phyloP scores from a whole-genome alignment of 129 eudicot genomes.

The Saposhnikovia divaricata region DNA sequence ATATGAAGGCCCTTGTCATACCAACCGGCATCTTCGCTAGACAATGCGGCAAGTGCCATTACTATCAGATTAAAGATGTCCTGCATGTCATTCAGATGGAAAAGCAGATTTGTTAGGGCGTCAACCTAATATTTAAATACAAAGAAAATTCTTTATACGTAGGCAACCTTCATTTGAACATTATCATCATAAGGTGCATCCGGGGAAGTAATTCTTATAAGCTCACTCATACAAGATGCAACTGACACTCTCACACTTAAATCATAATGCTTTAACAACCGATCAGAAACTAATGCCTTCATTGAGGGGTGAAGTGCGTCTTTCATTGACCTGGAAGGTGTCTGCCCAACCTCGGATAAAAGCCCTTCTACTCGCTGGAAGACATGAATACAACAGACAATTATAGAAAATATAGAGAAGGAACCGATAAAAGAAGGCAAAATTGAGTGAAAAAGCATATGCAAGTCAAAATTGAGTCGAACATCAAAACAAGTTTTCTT shows the following conservation, averaged over 20 bases:
- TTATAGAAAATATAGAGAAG: not conserved
- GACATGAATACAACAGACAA: not conserved
- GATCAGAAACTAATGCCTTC: slow-evolving; percentile 43
- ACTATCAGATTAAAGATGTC: slow-evolving; percentile 45
- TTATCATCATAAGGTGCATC: slow-evolving; percentile 38
- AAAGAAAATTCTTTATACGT: not conserved
- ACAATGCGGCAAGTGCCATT: slow-evolving; percentile 43
- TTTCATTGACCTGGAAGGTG: slow-evolving; percentile 32
- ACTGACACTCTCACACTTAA: slow-evolving; percentile 42
- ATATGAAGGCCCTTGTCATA: slow-evolving; percentile 42
- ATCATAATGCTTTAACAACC: slow-evolving; percentile 35
- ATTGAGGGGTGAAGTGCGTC: slow-evolving; percentile 49
- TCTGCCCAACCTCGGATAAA: slow-evolving; percentile 48
- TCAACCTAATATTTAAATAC: not conserved
- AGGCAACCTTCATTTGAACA: slow-evolving; percentile 52
- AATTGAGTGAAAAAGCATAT: not conserved
- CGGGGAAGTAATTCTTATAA: slow-evolving; percentile 63
- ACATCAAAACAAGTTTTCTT: not conserved
- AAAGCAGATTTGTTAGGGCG: not conserved
- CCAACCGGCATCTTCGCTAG: slow-evolving; percentile 26
- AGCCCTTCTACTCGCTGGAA: slow-evolving; percentile 44
- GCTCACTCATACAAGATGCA: slow-evolving; percentile 53
- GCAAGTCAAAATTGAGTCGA: not conserved
- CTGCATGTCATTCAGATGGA: slow-evolving; percentile 24
- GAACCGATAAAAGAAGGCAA: not conserved